Evolutionary conservation across 257 asterid species (phyloP).

Genomic region (Eucommia ulmoides): DNA sequence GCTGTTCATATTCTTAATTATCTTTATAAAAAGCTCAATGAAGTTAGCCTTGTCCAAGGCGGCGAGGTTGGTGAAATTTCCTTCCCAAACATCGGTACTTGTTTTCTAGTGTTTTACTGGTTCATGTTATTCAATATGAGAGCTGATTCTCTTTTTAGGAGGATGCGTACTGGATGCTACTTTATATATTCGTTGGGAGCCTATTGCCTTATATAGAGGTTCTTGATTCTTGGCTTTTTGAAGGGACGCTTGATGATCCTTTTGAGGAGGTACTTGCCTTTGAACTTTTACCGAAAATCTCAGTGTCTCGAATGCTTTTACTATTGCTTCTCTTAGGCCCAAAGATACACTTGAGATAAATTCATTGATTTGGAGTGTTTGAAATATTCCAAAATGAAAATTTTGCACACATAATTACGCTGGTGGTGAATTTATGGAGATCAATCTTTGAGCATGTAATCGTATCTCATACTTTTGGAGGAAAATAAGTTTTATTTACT

Average conservation of each 20-base stretch:
- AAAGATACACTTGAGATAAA: not conserved
- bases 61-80: constrained; percentile 60
- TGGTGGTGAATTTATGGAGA: not conserved
- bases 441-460: not conserved
- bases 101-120: constrained; percentile 7
- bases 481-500: no score
- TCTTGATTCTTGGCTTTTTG: constrained; percentile 96
- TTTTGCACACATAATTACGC: not conserved
- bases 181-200: constrained; percentile 56
- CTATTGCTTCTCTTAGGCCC: constrained; percentile 2
- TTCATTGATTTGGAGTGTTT: not conserved
- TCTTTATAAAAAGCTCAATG: constrained; percentile 74
- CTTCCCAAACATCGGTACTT: constrained; percentile 2
- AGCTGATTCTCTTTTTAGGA: constrained; percentile 44
- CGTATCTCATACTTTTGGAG: no score
- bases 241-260: constrained; percentile 92
- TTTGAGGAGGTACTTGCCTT: constrained; percentile 69
- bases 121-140: constrained; percentile 6
- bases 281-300: no score
- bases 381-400: not conserved
- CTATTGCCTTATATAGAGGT: constrained; percentile 80
- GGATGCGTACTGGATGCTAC: constrained; percentile 79
- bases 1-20: constrained; percentile 60
- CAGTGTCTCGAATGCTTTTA: no score
- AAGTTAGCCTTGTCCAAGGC: constrained; percentile 86